Evolutionary conservation across 805 yeast species (phyloP), one percentile per base, ranked within the genome.

Genomic region (Danielia oregonensis): DNA sequence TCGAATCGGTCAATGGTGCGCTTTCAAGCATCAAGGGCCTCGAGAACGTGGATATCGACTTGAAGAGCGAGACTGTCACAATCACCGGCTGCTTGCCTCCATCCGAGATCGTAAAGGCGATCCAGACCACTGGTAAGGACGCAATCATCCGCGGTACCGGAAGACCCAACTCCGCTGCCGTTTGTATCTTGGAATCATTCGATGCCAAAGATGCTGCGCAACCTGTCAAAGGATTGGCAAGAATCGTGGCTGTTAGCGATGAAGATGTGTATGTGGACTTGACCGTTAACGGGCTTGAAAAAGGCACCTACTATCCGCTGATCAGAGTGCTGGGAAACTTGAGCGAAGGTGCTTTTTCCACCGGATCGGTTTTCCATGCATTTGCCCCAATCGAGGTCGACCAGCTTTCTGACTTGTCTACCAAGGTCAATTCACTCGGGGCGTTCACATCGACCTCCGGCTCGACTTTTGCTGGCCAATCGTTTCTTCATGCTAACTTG

Each of bases 61-160:
- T 88, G 14, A 48, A 58, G 6, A 58, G 71, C 8, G 78, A 86
- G 50, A 61, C 78, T 21, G 88, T 88, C 24, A 67, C 78, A 2
- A 82, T 89, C 3, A 62, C 63, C 16, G 95, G 96, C 3, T 55
- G 72, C 1, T 68, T 74, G 3, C 79, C 96, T 4, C 97, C 97
- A 1, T 84, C 95, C 2, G 60, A 57, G 10, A 74, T 89, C 24
- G 79, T 88, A 24, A 63, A 63, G 33, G 75, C 84, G 0, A 75
- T 91, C 37, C 89, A 83, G 55, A 52, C 52, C 2, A 78, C 81
- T 3, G 96, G 97, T 1, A 76, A 79, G 44, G 97, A 91, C 52
- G 96, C 96, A 3, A 86, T 91, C 44, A 82, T 91, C 16, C 70
- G 97, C 40, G 97, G 97, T 5, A 78, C 96, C 0, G 97, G 97